phyloP scores from a whole-genome alignment of 495 filamentous ascomycete species.

The Recurvomyces mirabilis region DNA sequence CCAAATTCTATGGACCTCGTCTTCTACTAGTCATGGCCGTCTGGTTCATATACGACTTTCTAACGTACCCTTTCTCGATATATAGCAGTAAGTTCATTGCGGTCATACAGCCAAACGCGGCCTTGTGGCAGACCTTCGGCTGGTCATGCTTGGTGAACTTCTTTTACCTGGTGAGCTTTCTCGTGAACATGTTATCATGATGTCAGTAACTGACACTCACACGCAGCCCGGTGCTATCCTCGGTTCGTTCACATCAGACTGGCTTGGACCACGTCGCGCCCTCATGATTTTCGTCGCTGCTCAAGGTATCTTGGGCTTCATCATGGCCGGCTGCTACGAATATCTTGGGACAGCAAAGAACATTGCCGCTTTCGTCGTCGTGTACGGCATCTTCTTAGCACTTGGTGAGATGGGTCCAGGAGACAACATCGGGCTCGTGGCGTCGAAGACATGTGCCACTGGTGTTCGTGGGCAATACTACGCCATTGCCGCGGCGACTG shows the following conservation, averaged over 20 bases:
- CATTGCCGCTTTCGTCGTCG: conserved; percentile 66
- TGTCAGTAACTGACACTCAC: neutral
- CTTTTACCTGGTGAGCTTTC: conserved; percentile 60
- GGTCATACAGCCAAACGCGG: conserved; percentile 27
- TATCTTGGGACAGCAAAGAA: conserved; percentile 48
- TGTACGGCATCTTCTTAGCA: conserved; percentile 70
- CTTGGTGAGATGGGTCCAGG: conserved; percentile 69
- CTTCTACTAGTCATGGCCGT: conserved; percentile 62
- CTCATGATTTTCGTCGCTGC: conserved; percentile 53
- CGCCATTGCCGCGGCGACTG: conserved; percentile 70
- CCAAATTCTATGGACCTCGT: conserved; percentile 50
- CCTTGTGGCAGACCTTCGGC: conserved; percentile 65
- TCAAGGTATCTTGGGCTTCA: conserved; percentile 72
- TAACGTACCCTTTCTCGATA: conserved; percentile 37
- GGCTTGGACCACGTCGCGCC: conserved; percentile 61
- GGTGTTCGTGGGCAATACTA: conserved; percentile 86
- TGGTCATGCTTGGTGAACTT: conserved; percentile 78
- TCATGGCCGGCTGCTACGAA: conserved; percentile 70
- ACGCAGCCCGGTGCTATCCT: conserved; percentile 47
- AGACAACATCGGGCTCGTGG: conserved; percentile 81
- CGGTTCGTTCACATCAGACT: conserved; percentile 65
- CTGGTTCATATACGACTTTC: conserved; percentile 39
- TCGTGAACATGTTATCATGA: too few species aligned
- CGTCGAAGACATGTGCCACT: conserved; percentile 79
- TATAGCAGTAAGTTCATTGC: neutral